Conservation (phyloP, 306 rosid genomes). For the Cucurbita argyrosperma region DNA sequence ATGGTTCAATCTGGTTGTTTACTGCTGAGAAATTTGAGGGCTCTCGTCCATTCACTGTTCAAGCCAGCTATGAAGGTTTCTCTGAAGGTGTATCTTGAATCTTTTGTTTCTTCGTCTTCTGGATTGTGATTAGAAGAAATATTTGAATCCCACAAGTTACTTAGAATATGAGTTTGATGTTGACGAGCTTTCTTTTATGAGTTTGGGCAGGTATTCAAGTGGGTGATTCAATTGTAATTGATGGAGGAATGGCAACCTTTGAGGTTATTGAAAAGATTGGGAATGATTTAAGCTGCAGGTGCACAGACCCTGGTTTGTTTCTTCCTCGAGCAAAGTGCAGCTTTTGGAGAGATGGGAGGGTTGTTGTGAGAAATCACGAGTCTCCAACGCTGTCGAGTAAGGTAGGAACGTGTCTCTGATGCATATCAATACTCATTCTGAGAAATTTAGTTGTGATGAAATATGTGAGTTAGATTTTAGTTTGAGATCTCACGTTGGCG, state of each 20-base stretch:
- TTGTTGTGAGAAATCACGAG: conserved; percentile 46
- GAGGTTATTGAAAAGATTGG: conserved; percentile 53
- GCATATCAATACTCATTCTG: background rate
- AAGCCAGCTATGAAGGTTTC: conserved; percentile 55
- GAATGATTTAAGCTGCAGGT: conserved; percentile 51
- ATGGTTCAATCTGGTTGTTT: conserved; percentile 59
- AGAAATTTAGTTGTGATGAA: background rate
- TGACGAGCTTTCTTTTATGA: background rate
- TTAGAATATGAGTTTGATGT: background rate
- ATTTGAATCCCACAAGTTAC: background rate
- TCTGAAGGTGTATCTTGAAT: conserved; percentile 37
- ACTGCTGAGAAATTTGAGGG: conserved; percentile 53
- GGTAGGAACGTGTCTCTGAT: conserved; percentile 18
- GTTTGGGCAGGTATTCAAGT: conserved; percentile 41
- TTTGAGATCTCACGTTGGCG: background rate
- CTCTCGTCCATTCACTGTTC: conserved; percentile 61
- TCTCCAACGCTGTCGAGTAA: conserved; percentile 61
- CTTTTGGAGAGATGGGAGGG: conserved; percentile 80
- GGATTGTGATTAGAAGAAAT: background rate
- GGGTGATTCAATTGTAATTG: conserved; percentile 73
- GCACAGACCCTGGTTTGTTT: conserved; percentile 74
- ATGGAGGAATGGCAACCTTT: conserved; percentile 85
- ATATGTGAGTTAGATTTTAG: background rate
- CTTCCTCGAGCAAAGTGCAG: conserved; percentile 75
- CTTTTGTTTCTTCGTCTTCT: background rate